Evolutionary conservation across 2,329 filamentous ascomycete species (phyloP).

Genomic region (Epichloe sibirici): DNA sequence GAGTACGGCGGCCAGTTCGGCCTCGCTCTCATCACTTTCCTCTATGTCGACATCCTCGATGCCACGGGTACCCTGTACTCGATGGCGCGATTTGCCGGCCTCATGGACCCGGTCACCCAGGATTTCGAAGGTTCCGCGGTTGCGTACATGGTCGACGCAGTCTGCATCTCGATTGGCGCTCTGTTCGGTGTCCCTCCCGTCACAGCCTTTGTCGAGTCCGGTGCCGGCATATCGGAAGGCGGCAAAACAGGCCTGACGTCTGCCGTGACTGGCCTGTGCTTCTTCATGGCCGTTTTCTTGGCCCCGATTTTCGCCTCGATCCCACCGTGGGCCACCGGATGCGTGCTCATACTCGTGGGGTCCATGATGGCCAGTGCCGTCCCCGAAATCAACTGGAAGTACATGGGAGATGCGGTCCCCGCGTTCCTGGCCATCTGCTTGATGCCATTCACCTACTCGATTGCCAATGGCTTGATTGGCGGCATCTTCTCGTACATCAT

Average conservation of each 20-base stretch:
- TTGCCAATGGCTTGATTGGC: constrained; percentile 74
- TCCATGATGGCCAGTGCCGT: constrained; percentile 72
- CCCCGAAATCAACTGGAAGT: constrained; percentile 79
- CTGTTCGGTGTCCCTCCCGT: constrained; percentile 70
- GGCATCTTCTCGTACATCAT: constrained; percentile 66
- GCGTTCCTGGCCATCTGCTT: constrained; percentile 73
- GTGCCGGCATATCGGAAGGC: constrained; percentile 79
- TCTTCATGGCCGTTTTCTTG: constrained; percentile 81
- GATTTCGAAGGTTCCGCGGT: constrained; percentile 79
- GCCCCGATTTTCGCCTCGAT: constrained; percentile 85
- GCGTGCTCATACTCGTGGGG: constrained; percentile 79
- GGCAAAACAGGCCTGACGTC: constrained; percentile 77
- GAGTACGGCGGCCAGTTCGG: constrained; percentile 65
- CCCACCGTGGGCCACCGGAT: constrained; percentile 79
- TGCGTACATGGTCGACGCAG: constrained; percentile 73
- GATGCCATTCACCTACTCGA: constrained; percentile 86
- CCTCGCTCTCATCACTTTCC: constrained; percentile 74
- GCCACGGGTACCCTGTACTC: constrained; percentile 78
- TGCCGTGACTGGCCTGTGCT: constrained; percentile 66
- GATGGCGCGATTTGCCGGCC: constrained; percentile 74
- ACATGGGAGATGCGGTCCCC: constrained; percentile 71
- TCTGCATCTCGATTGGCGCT: constrained; percentile 66
- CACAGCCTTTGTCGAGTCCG: constrained; percentile 80
- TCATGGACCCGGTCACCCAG: constrained; percentile 69
- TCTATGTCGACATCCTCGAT: constrained; percentile 85